Evolutionary conservation across 2,329 filamentous ascomycete species (phyloP).

Genomic region (Atkinsonella hypoxylon): DNA sequence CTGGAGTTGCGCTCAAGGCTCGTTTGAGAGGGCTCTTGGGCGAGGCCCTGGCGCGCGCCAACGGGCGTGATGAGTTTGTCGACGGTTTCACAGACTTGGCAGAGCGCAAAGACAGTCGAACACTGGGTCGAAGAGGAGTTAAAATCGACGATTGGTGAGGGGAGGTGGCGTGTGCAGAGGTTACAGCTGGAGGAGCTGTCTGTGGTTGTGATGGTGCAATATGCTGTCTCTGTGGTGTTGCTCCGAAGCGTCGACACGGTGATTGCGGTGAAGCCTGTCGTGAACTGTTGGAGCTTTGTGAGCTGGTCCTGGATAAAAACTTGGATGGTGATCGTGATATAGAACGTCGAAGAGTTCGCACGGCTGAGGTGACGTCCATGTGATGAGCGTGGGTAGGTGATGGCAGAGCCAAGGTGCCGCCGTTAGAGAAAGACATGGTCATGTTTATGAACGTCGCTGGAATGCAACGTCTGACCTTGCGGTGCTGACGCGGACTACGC

Average conservation of each 20-base stretch:
- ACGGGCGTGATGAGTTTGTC: constrained; percentile 36
- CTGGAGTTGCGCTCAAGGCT: constrained; percentile 56
- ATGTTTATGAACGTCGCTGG: constrained; percentile 14
- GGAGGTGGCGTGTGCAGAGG: constrained; percentile 17
- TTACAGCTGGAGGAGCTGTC: constrained; percentile 23
- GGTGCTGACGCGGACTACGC: constrained; percentile 14
- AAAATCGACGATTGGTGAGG: constrained; percentile 38
- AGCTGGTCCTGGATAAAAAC: constrained; percentile 47
- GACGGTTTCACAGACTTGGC: constrained; percentile 46
- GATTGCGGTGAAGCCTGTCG: constrained; percentile 36
- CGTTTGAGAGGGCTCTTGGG: constrained; percentile 75
- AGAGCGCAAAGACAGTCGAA: constrained; percentile 54
- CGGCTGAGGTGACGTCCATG: constrained; percentile 70
- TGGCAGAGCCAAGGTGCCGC: constrained; percentile 73
- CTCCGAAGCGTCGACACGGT: constrained; percentile 33
- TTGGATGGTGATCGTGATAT: constrained; percentile 91
- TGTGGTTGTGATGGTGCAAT: constrained; percentile 19
- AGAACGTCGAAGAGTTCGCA: constrained; percentile 74
- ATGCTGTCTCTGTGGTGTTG: constrained; percentile 25
- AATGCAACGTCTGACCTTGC: constrained; percentile 15
- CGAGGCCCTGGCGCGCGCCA: constrained; percentile 54
- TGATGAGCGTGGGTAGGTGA: constrained; percentile 76
- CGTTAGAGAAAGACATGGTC: constrained; percentile 46
- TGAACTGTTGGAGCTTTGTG: constrained; percentile 36
- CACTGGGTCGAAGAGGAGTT: constrained; percentile 53